Base-by-base conservation (phyloP, 352 stramenopile genomes). In the Phytophthora podocarpi region DNA sequence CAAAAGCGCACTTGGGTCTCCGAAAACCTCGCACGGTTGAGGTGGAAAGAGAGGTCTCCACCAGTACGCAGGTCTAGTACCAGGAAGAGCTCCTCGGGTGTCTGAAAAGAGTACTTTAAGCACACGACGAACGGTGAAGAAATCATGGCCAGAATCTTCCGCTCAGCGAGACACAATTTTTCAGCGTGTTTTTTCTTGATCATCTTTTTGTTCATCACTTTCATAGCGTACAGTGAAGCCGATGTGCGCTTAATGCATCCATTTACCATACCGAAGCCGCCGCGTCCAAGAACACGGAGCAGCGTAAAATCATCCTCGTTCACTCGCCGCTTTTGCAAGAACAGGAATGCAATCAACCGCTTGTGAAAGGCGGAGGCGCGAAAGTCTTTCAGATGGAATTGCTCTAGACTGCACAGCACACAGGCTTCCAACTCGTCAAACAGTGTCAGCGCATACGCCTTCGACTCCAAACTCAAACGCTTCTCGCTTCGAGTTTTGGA, bases 241-340 rank as follows among this genome's bases (percentile, higher is more conserved):
- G 78, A 90, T 12, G 77, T 98, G 36, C 91, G 87, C 61, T 98
- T 98, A 74, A 98, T 99, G 56, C 95, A 98, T 45, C 95, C 97
- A 74, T 97, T 98, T 23, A 99, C 96, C 76, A 98, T 93, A 40
- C 96, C 97, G 67, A 99, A 99, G 16, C 97, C 97, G 40, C 97
- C 97, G 46, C 96, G 82, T 20, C 97, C 97, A 21, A 99, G 80
- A 39, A 98, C 89, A 45, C 97, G 85, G 62, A 99, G 96, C 16
- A 98, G 71, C 31, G 94, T 97, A 64, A 99, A 99, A 62, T 99
- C 96, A 34, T 98, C 90, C 60, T 98, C 93, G 16, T 85, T 87
- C 18, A 99, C 86, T 36, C 78, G 82, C 28, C 85, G 78, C 61
- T 96, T 93, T 72, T 96, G 83, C 47, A 98, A 72, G 62, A 87